Conservation (phyloP, 352 stramenopile genomes). For the Pseudoperonospora humuli region DNA sequence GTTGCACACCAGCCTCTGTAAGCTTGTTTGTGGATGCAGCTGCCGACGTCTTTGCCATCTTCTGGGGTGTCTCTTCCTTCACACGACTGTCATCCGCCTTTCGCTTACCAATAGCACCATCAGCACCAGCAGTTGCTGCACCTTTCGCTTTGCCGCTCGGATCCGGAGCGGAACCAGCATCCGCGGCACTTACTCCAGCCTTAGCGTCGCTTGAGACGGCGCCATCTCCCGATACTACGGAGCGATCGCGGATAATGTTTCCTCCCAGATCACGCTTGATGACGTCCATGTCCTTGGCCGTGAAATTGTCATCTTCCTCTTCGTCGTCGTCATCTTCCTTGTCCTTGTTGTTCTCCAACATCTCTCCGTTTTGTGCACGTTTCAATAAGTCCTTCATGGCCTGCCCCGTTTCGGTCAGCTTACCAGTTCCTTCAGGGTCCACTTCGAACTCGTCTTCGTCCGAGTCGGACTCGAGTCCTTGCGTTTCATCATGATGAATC, state of each 20-base stretch:
- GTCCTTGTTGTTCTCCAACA: slow-evolving; percentile 46
- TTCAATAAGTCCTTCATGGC: slow-evolving; percentile 82
- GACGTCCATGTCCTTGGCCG: slow-evolving; percentile 76
- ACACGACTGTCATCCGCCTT: slow-evolving; percentile 32
- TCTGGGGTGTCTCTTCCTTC: slow-evolving; percentile 44
- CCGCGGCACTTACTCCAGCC: slow-evolving; percentile 12
- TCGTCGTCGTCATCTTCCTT: slow-evolving; percentile 57
- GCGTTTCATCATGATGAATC: slow-evolving; percentile 64
- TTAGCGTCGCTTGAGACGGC: slow-evolving; percentile 22
- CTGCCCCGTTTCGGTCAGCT: slow-evolving; percentile 74
- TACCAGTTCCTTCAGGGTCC: slow-evolving; percentile 55
- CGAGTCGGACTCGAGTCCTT: slow-evolving; percentile 61
- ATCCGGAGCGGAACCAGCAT: slow-evolving; percentile 18
- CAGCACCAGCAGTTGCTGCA: slow-evolving; percentile 5
- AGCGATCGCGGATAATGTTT: slow-evolving; percentile 71
- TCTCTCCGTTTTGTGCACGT: slow-evolving; percentile 66
- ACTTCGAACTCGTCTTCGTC: slow-evolving; percentile 74
- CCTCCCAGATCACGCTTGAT: slow-evolving; percentile 70
- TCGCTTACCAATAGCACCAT: slow-evolving; percentile 36
- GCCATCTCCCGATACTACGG: slow-evolving; percentile 13
- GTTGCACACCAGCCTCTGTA: slow-evolving; percentile 74
- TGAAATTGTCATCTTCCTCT: slow-evolving; percentile 58
- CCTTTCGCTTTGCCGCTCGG: slow-evolving; percentile 19
- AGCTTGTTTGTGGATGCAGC: slow-evolving; percentile 47
- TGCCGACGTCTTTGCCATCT: slow-evolving; percentile 28